These are phyloP conservation scores for Zasmidium citrigriseum DNA, from an alignment of 2,329 filamentous ascomycete genomes.

Conservation along the genomic window DNA sequence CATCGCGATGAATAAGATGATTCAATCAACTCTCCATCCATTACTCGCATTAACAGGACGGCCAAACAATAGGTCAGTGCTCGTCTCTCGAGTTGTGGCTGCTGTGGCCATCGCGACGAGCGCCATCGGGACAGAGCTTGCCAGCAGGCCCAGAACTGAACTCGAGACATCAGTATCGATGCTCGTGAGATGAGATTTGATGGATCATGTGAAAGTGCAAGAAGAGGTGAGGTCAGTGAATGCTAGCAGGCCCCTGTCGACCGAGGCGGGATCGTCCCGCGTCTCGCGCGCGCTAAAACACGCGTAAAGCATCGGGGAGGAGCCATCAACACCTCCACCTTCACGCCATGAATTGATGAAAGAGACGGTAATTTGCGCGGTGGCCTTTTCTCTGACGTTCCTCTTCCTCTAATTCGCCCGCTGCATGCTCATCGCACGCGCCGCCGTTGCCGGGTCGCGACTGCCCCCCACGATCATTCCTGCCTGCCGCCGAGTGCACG, in stretches of 20 bases:
- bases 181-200: too few relatives aligned
- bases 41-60: too few relatives aligned
- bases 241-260: not conserved
- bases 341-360: not conserved
- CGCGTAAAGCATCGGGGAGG: not conserved
- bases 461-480: conserved; percentile 24
- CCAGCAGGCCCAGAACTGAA: too few relatives aligned
- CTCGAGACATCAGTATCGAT: too few relatives aligned
- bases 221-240: not conserved
- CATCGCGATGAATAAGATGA: too few relatives aligned
- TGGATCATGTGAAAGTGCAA: too few relatives aligned
- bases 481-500: conserved; percentile 15
- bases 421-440: conserved; percentile 32
- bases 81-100: too few relatives aligned
- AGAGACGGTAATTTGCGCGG: not conserved
- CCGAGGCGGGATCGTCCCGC: not conserved
- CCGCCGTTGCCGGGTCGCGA: conserved; percentile 28
- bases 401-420: conserved; percentile 24
- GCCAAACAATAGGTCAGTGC: too few relatives aligned
- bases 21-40: too few relatives aligned
- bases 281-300: not conserved
- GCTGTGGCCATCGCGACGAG: too few relatives aligned
- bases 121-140: too few relatives aligned
- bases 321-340: not conserved
- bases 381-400: conserved; percentile 15